These are phyloP conservation scores for Isoetes taiwanensis DNA, from an alignment of 75 land plant genomes.

Conservation along the genomic window DNA sequence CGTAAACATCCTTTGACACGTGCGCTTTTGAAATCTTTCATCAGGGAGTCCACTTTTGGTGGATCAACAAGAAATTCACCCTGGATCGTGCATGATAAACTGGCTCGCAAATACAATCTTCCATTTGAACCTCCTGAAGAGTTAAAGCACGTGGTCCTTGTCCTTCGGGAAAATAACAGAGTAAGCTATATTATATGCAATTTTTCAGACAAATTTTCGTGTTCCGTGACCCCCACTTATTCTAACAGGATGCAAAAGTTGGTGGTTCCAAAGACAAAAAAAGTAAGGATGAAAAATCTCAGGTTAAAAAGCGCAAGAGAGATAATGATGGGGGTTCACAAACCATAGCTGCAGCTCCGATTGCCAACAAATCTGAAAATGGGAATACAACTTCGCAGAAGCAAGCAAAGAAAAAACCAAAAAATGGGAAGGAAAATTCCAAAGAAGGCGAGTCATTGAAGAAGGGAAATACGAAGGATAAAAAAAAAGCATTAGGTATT, in stretches of 20 bases:
- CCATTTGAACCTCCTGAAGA: conserved; percentile 42
- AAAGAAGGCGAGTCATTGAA: conserved; percentile 8
- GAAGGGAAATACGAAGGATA: conserved; percentile 6
- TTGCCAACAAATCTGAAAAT: no score
- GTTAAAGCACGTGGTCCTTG: conserved; percentile 10
- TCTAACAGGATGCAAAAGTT: no score
- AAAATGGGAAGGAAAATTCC: conserved; percentile 10
- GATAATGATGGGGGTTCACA: no score
- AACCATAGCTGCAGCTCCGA: no score
- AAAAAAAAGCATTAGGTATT: not conserved
- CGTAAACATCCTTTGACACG: conserved; percentile 63
- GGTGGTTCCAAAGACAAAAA: no score
- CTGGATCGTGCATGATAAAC: conserved; percentile 63
- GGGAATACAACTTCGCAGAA: no score
- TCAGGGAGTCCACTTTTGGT: conserved; percentile 57
- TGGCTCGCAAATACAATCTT: conserved; percentile 51
- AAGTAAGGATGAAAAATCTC: no score
- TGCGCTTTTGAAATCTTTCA: conserved; percentile 53
- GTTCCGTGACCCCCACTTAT: no score
- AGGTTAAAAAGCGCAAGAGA: no score
- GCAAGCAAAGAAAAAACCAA: no score
- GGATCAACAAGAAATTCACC: conserved; percentile 32
- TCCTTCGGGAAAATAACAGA: not conserved
- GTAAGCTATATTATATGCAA: not conserved
- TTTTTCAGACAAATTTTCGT: not conserved